Conservation (phyloP, 2,329 filamentous ascomycete genomes). For the Cadophora gregata region DNA sequence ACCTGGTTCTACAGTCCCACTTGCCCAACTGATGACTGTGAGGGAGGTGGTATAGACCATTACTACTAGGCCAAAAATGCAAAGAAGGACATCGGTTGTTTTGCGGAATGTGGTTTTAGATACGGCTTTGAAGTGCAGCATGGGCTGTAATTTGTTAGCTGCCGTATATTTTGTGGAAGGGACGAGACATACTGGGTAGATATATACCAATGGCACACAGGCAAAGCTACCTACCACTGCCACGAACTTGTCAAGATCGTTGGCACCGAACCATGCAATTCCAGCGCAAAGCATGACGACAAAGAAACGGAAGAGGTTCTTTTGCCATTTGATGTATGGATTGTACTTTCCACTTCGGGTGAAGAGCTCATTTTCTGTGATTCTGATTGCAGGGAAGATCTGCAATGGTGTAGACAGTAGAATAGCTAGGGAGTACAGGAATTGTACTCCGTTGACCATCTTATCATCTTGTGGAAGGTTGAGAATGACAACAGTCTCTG, state of each 20-base stretch:
- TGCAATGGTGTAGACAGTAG: constrained; percentile 93
- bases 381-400: constrained; percentile 96
- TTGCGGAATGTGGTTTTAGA: constrained; percentile 72
- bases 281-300: constrained; percentile 85
- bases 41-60: constrained; percentile 92
- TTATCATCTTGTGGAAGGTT: constrained; percentile 96
- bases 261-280: constrained; percentile 91
- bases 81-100: constrained; percentile 74
- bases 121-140: constrained; percentile 86
- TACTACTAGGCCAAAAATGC: constrained; percentile 81
- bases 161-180: not conserved
- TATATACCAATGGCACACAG: constrained; percentile 95
- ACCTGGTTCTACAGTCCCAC: constrained; percentile 54
- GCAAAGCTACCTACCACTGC: constrained; percentile 96
- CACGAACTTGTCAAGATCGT: constrained; percentile 96
- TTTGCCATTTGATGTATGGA: constrained; percentile 99
- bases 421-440: constrained; percentile 98
- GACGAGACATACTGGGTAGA: constrained; percentile 82
- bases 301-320: constrained; percentile 95
- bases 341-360: constrained; percentile 97
- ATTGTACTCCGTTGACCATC: constrained; percentile 93
- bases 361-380: constrained; percentile 93
- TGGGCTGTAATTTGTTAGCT: constrained; percentile 62
- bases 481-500: constrained; percentile 93
- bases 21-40: constrained; percentile 87